Conservation (phyloP, 1,284 basidiomycete genomes). For the Taiwanofungus camphoratus region DNA sequence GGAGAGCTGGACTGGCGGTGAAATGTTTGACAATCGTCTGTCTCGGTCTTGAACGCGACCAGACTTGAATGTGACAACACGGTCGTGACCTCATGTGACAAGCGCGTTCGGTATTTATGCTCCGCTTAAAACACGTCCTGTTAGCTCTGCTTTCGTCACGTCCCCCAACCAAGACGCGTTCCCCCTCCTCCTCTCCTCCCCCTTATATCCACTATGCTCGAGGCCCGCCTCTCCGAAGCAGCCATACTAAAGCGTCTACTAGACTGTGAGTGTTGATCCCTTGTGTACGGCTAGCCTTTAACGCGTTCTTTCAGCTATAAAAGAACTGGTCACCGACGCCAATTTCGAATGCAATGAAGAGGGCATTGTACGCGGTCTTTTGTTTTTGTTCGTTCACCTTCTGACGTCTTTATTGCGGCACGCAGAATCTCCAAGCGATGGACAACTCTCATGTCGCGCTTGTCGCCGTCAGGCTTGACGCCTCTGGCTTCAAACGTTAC, state of each 20-base stretch:
- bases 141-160: slow-evolving; percentile 8
- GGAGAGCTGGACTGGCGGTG: background rate
- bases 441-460: slow-evolving; percentile 99
- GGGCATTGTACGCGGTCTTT: slow-evolving; percentile 66
- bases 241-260: slow-evolving; percentile 82
- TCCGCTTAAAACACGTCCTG: slow-evolving; percentile 15
- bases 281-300: slow-evolving; percentile 11
- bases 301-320: slow-evolving; percentile 65
- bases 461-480: slow-evolving; percentile 77
- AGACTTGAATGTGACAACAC: slow-evolving; percentile 3
- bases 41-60: background rate
- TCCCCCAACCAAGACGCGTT: slow-evolving; percentile 3
- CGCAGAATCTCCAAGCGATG: slow-evolving; percentile 91
- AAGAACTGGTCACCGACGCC: slow-evolving; percentile 95
- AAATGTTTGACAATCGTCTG: background rate
- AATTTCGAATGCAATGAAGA: slow-evolving; percentile 99
- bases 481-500: slow-evolving; percentile 80
- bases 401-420: background rate
- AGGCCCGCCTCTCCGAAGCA: slow-evolving; percentile 84
- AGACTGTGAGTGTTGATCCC: slow-evolving; percentile 55
- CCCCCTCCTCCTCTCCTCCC: slow-evolving; percentile 12
- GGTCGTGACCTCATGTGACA: slow-evolving; percentile 11
- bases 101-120: slow-evolving; percentile 6
- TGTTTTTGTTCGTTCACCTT: background rate
- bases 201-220: slow-evolving; percentile 59